Percentiles rank a stretch among this genome's conserved stretches.
phyloP scores from a whole-genome alignment of 2,329 filamentous ascomycete genomes.

The Trichoderma harzianum region DNA sequence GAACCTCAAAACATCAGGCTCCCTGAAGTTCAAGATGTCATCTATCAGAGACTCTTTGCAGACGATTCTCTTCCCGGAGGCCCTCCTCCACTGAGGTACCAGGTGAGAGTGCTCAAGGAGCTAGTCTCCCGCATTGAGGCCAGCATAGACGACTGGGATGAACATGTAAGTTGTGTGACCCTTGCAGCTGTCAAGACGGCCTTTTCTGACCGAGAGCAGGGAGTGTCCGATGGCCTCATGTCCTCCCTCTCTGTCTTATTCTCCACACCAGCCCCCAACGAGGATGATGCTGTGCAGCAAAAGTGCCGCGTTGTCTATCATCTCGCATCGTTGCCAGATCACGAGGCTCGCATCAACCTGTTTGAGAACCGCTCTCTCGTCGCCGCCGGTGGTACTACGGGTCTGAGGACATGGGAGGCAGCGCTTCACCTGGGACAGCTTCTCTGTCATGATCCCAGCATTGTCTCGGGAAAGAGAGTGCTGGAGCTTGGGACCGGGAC shows the following conservation, averaged over 20 bases:
- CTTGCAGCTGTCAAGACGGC: neutral
- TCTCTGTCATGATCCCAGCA: constrained; percentile 47
- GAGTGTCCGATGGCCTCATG: constrained; percentile 79
- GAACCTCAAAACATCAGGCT: constrained; percentile 54
- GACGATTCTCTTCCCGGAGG: constrained; percentile 47
- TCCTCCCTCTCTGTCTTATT: constrained; percentile 63
- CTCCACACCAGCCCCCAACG: constrained; percentile 58
- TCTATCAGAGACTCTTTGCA: constrained; percentile 67
- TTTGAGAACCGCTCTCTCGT: constrained; percentile 68
- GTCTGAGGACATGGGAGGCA: constrained; percentile 78
- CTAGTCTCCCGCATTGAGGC: constrained; percentile 68
- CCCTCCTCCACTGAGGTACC: constrained; percentile 66
- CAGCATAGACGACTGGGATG: constrained; percentile 75
- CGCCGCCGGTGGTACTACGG: constrained; percentile 69
- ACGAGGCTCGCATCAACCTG: constrained; percentile 50
- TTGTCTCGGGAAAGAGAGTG: constrained; percentile 54
- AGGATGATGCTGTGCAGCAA: constrained; percentile 63
- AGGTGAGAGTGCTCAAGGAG: constrained; percentile 68
- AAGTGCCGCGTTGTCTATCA: constrained; percentile 74
- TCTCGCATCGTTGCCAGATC: constrained; percentile 34
- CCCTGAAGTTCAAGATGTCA: constrained; percentile 59
- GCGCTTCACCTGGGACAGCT: constrained; percentile 70
- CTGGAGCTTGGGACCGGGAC: constrained; percentile 76
- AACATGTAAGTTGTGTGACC: constrained; percentile 65
- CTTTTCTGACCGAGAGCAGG: constrained; percentile 52